Base-by-base conservation (phyloP, 2,329 filamentous ascomycete species). In the Rhytidhysteron rufulum region DNA sequence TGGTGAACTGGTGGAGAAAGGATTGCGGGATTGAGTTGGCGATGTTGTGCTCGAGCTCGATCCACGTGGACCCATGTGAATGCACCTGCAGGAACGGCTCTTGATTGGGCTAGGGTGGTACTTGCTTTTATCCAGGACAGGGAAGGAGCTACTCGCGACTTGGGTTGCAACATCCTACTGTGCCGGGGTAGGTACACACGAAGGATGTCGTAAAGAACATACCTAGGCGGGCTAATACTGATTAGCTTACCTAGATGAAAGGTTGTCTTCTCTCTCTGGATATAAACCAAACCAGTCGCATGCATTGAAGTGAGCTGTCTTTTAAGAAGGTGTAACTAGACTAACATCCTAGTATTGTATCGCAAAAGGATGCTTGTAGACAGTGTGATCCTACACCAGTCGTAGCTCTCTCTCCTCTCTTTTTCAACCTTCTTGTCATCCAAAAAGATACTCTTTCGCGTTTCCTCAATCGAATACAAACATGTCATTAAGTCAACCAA, bases 401-500 rank as follows among this genome's bases (percentile, higher is more conserved):
- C n/a, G n/a, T n/a, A n/a, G n/a, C n/a, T 30, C 25, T 30, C 27
- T 10, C 25, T 22, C 20, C 25, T 37, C 5, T n/a, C 15, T 25
- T 37, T 37, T 13, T 5, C 5, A 3, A 37, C 6, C 13, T 17
- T 30, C n/a, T 16, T 27, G 15, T 30, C 35, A n/a, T 37, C 35
- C 9, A 30, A 7, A 2, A 37, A 9, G 11, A 37, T n/a, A 30
- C 15, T 30, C 9, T 15, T 29, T 15, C 25, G 4, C 16, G 13
- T 9, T 11, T 20, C 22, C 4, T 37, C n/a, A 5, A 30, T 30
- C n/a, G n/a, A 21, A 30, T 20, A 16, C 24, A 22, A 37, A 5
- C 10, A 30, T 13, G 35, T 19, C 35, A 22, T 30, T 11, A 37
- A 37, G 11, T 37, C 35, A 3, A 37, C 35, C 13, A 37, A 17